A percentile compares a stretch with the other conserved stretches of the same genome.
Evolutionary conservation across 169 alveolate species (phyloP).

Genomic region (Eimeria tenella): DNA sequence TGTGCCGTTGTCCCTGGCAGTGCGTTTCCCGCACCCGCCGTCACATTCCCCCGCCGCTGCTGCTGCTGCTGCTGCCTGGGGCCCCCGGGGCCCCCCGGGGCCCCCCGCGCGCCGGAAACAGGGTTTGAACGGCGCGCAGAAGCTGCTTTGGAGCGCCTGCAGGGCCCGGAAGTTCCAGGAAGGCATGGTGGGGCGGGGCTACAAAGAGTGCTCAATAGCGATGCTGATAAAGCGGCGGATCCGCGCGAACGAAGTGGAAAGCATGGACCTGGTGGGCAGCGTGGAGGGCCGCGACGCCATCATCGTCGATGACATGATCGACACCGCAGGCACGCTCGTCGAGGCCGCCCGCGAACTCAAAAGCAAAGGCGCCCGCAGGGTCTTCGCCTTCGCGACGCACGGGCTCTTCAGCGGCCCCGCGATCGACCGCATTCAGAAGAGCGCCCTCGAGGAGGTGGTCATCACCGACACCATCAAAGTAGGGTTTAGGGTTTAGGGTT

Average conservation of each 20-base stretch:
- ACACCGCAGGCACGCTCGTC: conserved; percentile 97
- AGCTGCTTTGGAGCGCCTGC: too few species aligned
- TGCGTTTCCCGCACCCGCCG: too few species aligned
- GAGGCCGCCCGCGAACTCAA: conserved; percentile 95
- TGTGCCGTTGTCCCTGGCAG: too few species aligned
- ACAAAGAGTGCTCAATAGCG: conserved; percentile 81
- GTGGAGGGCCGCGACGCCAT: conserved; percentile 96
- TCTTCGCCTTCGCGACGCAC: conserved; percentile 97
- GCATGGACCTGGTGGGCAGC: conserved; percentile 95
- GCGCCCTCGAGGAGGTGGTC: conserved; percentile 92
- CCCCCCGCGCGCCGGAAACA: too few species aligned
- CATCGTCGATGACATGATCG: conserved; percentile 98
- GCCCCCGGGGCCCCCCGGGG: too few species aligned
- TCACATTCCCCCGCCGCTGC: too few species aligned
- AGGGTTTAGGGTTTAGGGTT: not conserved
- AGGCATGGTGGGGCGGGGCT: conserved; percentile 84
- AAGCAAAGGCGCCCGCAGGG: conserved; percentile 95
- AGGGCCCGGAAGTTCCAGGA: conserved; percentile 93
- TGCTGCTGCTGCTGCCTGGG: too few species aligned
- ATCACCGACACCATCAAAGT: conserved; percentile 93
- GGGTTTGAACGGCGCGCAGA: too few species aligned
- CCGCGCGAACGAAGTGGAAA: conserved; percentile 89
- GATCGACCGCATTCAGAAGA: conserved; percentile 88
- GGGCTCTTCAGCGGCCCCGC: conserved; percentile 96
- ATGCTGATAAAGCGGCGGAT: conserved; percentile 86